Evolutionary conservation across 768 basidiomycete species (phyloP).

Genomic region (Naematelia aurantialba): DNA sequence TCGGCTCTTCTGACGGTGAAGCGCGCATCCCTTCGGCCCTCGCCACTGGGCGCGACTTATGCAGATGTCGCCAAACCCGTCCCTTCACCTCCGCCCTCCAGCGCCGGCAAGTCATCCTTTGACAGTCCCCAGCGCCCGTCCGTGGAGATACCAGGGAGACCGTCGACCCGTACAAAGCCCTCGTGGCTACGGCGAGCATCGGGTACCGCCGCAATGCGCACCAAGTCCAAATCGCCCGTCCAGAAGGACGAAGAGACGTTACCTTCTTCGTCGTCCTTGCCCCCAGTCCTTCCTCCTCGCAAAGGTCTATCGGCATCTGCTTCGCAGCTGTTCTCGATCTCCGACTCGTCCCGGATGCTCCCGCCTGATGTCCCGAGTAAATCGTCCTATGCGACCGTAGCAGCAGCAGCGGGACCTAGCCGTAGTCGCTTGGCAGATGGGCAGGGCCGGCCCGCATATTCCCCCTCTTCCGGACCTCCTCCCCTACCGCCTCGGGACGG

Average conservation of each 20-base stretch:
- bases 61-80: conserved; percentile 29
- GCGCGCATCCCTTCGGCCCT: conserved; percentile 40
- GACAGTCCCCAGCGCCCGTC: conserved; percentile 20
- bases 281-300: conserved; percentile 35
- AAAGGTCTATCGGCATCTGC: conserved; percentile 9
- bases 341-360: background rate
- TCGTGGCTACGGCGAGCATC: conserved; percentile 39
- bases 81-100: conserved; percentile 6
- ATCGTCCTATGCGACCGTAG: conserved; percentile 26
- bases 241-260: conserved; percentile 19
- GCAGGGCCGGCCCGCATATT: conserved; percentile 35
- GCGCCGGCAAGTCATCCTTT: conserved; percentile 12
- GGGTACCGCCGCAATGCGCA: conserved; percentile 24
- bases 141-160: conserved; percentile 16
- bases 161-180: conserved; percentile 34
- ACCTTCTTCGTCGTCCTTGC: conserved; percentile 24
- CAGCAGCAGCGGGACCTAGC: conserved; percentile 21
- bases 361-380: conserved; percentile 22
- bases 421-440: conserved; percentile 31
- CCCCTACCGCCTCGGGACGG: conserved; percentile 31
- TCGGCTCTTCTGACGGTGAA: conserved; percentile 25
- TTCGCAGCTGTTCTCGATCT: background rate
- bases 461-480: conserved; percentile 19
- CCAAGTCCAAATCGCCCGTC: conserved; percentile 31
- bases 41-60: conserved; percentile 34